Base-by-base conservation (phyloP, 2,329 filamentous ascomycete genomes). In the Macrophomina tecta region DNA sequence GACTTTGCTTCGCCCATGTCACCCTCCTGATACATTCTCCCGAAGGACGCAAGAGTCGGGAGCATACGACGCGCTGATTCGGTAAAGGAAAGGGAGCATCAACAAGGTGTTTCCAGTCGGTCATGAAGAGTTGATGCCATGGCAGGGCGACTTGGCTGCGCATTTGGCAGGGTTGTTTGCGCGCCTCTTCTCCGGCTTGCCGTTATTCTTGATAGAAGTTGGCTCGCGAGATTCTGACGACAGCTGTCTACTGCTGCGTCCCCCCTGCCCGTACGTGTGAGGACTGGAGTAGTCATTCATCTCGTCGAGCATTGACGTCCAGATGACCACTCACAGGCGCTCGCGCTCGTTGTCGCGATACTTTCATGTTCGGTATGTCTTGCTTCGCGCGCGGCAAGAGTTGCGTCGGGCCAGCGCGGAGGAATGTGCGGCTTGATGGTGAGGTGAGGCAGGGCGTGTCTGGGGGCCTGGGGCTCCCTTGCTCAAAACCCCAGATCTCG, bases 1-100 rank as follows among this genome's bases (percentile, higher is more conserved):
- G 58, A 62, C 42, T n/a, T 38, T 62, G 58, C 58, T 49, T 62
- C 58, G 40, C 46, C 42, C 58, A 62, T 61, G 56, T 61, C 56
- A 61, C 56, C 56, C 56, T 61, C 46, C 56, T 28, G 56, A 53
- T 30, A 61, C 56, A 48, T 61, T 42, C n/a, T 61, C 48, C 56
- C 56, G 56, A 61, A 18, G 45, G 32, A 49, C 58, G 58, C 58
- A 49, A 38, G 42, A 49, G n/a, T 62, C 58, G 58, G 58, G n/a
- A 49, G 49, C 42, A 45, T 62, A 48, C 58, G 45, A 62, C 58
- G 16, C 45, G 42, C 58, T 49, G 58, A 62, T 62, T 62, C 58
- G 58, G 58, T 30, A 40, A 16, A 61, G 30, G 30, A 61, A 9
- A 11, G 9, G 28, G 53, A 42, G 16, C n/a, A 46, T 42, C 58